Base-by-base conservation (phyloP, 2,329 filamentous ascomycete genomes). In the Colletotrichum scovillei region DNA sequence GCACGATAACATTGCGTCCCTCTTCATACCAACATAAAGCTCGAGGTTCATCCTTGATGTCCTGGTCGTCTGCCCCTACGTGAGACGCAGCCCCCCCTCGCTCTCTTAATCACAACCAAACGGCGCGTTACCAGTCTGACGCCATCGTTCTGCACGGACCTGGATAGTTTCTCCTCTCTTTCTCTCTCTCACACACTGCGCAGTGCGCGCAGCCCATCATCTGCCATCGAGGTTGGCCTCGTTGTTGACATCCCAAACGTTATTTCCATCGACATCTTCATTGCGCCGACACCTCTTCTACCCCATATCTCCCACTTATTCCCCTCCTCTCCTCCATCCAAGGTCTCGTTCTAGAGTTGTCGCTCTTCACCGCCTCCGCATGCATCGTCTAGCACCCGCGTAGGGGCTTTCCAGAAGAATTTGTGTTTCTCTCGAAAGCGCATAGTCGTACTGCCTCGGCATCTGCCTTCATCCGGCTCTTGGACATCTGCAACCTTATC, bases 31-130 rank as follows among this genome's bases (percentile, higher is more conserved):
- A n/a, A 55, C 55, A 69, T 38, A 64, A 69, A 49, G 32, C 59
- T 69, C 60, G 67, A 65, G 70, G 70, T 62, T 62, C 60, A 73
- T 73, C 70, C 70, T 73, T 73, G 70, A 35, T 57, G 28, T n/a
- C 2, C 22, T 65, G 60, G 60, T 73, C 70, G 35, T 19, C 60
- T 73, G 67, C 55, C 60, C 35, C 42, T 28, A 65, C 67, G 69
- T 57, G 70, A 70, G 70, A 73, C 70, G 60, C 67, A 62, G 62
- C 42, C 32, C 56, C 70, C 46, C 56, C 60, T 57, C 67, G 53
- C n/a, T 67, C 63, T 67, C 26, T 70, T 49, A 52, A 70, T 70
- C 35, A 62, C 46, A 62, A 19, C 57, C 60, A 49, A 70, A 62
- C 66, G 32, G 67, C 56, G 60, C 56, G 46, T 52, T 70, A 35